Evolutionary conservation across 345 rosid genomes (phyloP), one percentile per base, ranked within the genome.

Genomic region (Gossypium bickii): DNA sequence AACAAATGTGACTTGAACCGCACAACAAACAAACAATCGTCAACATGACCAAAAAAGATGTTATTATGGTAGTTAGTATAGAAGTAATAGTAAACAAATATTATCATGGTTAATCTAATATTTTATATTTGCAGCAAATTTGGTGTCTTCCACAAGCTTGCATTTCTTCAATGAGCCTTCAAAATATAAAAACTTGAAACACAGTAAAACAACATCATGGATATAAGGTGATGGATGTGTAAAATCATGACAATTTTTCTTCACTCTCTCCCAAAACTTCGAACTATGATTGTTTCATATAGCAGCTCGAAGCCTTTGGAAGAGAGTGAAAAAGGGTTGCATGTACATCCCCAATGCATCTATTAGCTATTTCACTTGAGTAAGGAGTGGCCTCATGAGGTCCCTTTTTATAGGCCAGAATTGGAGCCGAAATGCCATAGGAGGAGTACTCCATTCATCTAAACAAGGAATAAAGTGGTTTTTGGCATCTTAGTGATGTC

Each of bases 231-330:
- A 5, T 34, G 41, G 41, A 1, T 4, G 41, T 5, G 41, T 34
- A 25, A 72, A 51, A 47, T 17, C 68, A 60, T 45, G 67, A 47
- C 45, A 58, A 57, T 12, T 41, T 41, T 71, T 68, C 65, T 71
- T 15, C 53, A 71, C 74, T 71, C 74, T 57, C 74, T 4, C 7
- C 2, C 9, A 1, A 60, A 6, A 38, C 64, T 27, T 6, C 43
- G 64, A 27, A 20, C 74, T 71, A 12, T 38, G 58, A 49, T 71
- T 34, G 41, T 67, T 56, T 56, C 34, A n/a, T 38, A 22, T 22
- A 10, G 29, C 45, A n/a, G 51, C 18, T 16, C 2, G 79, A 77
- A 77, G 79, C 78, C 80, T 74, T 59, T 17, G 65, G 70, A 67
- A 16, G 71, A 67, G 71, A 67, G 71, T 67, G 43, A 67, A 24